These are phyloP conservation scores for Parascedosporium putredinis DNA, from an alignment of 2,329 filamentous ascomycete genomes.

Conservation along the genomic window DNA sequence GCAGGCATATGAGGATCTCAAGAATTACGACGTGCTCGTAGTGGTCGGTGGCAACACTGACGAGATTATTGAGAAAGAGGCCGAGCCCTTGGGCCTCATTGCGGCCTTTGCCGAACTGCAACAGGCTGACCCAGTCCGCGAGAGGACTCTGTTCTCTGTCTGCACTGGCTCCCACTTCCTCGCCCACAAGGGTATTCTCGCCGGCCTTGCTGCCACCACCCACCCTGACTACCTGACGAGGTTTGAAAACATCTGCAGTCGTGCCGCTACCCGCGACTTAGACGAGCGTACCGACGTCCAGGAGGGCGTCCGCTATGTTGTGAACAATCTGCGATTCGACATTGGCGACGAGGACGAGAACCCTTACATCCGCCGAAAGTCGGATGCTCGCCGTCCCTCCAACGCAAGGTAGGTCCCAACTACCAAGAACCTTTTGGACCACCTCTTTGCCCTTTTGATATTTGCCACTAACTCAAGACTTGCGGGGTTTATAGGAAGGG, in stretches of 20 bases:
- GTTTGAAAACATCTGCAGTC: conserved; percentile 72
- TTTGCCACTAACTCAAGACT: conserved; percentile 15
- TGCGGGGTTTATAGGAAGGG: conserved; percentile 55
- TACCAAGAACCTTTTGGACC: not conserved
- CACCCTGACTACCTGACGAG: conserved; percentile 72
- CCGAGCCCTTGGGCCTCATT: conserved; percentile 62
- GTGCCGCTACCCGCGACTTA: conserved; percentile 57
- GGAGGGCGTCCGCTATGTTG: conserved; percentile 72
- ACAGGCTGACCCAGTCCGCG: conserved; percentile 65
- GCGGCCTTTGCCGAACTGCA: conserved; percentile 69
- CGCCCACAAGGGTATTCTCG: conserved; percentile 64
- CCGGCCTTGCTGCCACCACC: conserved; percentile 70
- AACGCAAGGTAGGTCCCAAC: conserved; percentile 43
- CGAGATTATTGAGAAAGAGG: conserved; percentile 53
- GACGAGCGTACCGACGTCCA: conserved; percentile 73
- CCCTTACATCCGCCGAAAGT: conserved; percentile 70
- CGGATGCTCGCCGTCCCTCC: conserved; percentile 52
- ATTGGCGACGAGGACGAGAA: conserved; percentile 73
- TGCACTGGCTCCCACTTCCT: conserved; percentile 73
- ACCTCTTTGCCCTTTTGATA: not conserved
- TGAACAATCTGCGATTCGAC: conserved; percentile 85
- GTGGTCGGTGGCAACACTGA: conserved; percentile 62
- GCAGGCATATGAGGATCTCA: conserved; percentile 62
- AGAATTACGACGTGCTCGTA: conserved; percentile 71
- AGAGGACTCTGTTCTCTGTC: conserved; percentile 71